Evolutionary conservation across 208 protist genomes (phyloP), one percentile per base, ranked within the genome.

Genomic region (Crithidia mellificae): DNA sequence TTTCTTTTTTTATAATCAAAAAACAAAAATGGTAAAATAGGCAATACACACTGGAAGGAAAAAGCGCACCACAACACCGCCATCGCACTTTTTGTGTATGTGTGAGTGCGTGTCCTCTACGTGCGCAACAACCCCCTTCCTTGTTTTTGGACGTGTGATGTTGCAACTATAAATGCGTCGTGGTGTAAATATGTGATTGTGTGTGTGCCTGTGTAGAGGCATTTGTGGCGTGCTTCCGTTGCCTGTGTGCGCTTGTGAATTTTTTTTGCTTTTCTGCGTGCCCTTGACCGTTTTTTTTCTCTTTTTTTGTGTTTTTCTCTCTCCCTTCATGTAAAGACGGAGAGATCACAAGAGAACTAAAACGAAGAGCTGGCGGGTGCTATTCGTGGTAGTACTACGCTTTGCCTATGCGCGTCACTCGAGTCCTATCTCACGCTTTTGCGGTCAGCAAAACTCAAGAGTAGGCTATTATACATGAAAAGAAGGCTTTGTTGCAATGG

Each of bases 21-120:
- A 36, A 12, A 51, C 6, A 29, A n/a, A n/a, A n/a, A n/a, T n/a
- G n/a, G n/a, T n/a, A n/a, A n/a, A n/a, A n/a, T n/a, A n/a, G n/a
- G n/a, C n/a, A n/a, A n/a, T 5, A 22, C 6, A 38, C 46, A 24
- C 46, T 11, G 11, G 24, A 34, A 11, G 29, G 12, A 12, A 6
- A 39, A 34, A 22, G 30, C 15, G 29, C 41, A 46, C n/a, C n/a
- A n/a, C 41, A 15, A 15, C 41, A 46, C 41, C 41, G 14, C 15
- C 20, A 39, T 57, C 53, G 7, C 15, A 30, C 53, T 15, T 38
- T 41, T 6, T 38, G 22, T 36, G 15, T 29, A 20, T 38, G 29
- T 17, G 47, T 55, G 62, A 50, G 34, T 46, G 32, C 34, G 47
- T 56, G 44, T 66, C 50, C 14, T 44, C 20, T 61, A 38, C 32